A percentile compares a stretch with the other conserved stretches of the same genome.
Conservation (phyloP, 306 rosid genomes). For the Senna tora region DNA sequence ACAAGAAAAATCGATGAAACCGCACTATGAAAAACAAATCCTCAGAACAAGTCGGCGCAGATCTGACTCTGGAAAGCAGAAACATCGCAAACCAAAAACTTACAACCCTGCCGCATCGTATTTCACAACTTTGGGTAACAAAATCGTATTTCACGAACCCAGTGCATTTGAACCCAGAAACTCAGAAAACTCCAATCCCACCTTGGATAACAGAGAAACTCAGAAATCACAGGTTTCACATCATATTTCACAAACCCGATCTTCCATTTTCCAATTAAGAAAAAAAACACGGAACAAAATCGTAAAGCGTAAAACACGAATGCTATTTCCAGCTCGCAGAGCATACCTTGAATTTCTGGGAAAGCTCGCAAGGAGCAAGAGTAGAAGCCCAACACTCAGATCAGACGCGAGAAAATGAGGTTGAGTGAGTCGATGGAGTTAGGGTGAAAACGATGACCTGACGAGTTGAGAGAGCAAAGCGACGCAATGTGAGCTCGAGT, state of each 20-base stretch:
- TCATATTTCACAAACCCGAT: conserved; percentile 31
- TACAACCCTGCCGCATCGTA: neutral
- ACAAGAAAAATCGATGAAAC: neutral
- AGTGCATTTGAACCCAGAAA: conserved; percentile 1
- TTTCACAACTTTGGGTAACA: conserved; percentile 7
- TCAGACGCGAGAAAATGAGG: conserved; percentile 38
- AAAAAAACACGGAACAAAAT: neutral
- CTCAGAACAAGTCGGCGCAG: conserved; percentile 43
- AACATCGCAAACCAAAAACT: conserved; percentile 29
- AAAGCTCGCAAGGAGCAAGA: conserved; percentile 16
- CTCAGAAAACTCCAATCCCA: conserved; percentile 5
- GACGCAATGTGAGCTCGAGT: too few species aligned
- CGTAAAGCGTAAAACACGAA: neutral
- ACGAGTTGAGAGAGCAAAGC: too few species aligned
- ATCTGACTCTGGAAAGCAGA: conserved; percentile 50
- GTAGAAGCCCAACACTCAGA: conserved; percentile 26
- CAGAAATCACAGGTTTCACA: neutral
- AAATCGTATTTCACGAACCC: neutral
- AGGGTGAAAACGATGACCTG: too few species aligned
- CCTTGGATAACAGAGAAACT: conserved; percentile 28
- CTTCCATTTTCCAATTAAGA: conserved; percentile 1
- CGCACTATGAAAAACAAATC: neutral
- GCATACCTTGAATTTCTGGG: conserved; percentile 32
- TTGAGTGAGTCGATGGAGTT: too few species aligned
- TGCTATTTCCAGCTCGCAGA: neutral